Conservation (phyloP, 495 filamentous ascomycete species). For the Tuber melanosporum region DNA sequence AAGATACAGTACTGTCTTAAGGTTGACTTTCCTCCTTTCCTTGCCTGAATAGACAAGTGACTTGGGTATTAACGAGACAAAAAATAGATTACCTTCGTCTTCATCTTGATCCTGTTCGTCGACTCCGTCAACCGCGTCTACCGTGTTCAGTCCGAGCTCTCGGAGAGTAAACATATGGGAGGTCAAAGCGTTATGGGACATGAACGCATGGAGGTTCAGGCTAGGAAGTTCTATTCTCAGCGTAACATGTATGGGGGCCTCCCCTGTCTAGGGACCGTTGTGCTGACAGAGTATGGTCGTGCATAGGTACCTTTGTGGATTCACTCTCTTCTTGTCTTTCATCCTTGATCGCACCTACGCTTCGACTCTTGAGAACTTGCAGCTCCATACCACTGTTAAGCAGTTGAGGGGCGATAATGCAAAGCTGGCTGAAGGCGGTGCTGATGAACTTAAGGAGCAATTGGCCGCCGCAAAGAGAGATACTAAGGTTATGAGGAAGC, state of each 20-base stretch:
- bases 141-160: constrained; percentile 83
- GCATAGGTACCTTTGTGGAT: constrained; percentile 80
- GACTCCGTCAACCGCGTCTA: constrained; percentile 99
- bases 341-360: constrained; percentile 98
- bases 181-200: constrained; percentile 70
- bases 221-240: constrained; percentile 99
- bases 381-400: constrained; percentile 89
- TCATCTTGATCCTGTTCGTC: constrained; percentile 95
- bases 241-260: constrained; percentile 69
- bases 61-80: neutral
- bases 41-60: neutral
- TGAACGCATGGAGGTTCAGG: constrained; percentile 95
- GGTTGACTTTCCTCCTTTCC: constrained; percentile 45
- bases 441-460: constrained; percentile 62
- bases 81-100: constrained; percentile 93
- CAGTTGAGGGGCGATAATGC: constrained; percentile 71
- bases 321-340: constrained; percentile 95
- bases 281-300: constrained; percentile 18
- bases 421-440: constrained; percentile 57
- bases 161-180: constrained; percentile 49
- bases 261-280: neutral
- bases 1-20: constrained; percentile 75
- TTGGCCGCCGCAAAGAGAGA: constrained; percentile 65
- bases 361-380: constrained; percentile 91
- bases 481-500: constrained; percentile 76